Evolutionary conservation across 306 rosid species (phyloP).

Genomic region (Mucuna pruriens): DNA sequence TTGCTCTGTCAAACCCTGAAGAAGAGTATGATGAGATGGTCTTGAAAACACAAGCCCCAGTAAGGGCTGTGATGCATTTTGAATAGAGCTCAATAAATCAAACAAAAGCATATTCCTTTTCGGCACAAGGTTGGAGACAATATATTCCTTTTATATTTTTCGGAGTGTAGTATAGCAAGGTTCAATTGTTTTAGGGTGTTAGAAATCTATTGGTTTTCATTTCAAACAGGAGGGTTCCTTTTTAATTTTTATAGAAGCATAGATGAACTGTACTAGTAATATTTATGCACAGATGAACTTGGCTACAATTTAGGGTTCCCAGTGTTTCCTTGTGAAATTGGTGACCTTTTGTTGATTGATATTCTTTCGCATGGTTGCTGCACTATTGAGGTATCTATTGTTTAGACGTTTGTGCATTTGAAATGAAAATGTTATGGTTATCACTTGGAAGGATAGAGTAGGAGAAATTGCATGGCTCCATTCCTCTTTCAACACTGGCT

Average conservation of each 20-base stretch:
- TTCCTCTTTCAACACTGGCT: not conserved
- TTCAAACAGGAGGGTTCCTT: not conserved
- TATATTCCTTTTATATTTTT: conserved; percentile 7
- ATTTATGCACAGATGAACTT: not conserved
- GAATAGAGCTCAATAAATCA: conserved; percentile 41
- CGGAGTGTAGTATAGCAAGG: conserved; percentile 3
- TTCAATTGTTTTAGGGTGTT: conserved; percentile 25
- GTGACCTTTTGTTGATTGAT: conserved; percentile 26
- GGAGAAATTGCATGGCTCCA: not conserved
- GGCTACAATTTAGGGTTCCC: not conserved
- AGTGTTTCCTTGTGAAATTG: conserved; percentile 14
- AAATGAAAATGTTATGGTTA: not conserved
- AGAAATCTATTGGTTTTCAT: conserved; percentile 15
- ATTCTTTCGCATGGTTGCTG: not conserved
- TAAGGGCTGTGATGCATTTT: conserved; percentile 70
- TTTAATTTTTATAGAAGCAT: conserved; percentile 23
- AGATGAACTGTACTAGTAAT: not conserved
- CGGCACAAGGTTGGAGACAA: not conserved
- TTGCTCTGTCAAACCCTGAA: conserved; percentile 85
- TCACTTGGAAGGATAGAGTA: not conserved
- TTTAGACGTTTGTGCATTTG: conserved; percentile 15
- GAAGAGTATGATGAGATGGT: conserved; percentile 95
- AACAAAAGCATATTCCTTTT: not conserved
- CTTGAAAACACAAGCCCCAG: conserved; percentile 82
- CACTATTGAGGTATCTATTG: not conserved